These are phyloP conservation scores for Acacia pycnantha DNA, from an alignment of 331 rosid species.

Conservation along the genomic window DNA sequence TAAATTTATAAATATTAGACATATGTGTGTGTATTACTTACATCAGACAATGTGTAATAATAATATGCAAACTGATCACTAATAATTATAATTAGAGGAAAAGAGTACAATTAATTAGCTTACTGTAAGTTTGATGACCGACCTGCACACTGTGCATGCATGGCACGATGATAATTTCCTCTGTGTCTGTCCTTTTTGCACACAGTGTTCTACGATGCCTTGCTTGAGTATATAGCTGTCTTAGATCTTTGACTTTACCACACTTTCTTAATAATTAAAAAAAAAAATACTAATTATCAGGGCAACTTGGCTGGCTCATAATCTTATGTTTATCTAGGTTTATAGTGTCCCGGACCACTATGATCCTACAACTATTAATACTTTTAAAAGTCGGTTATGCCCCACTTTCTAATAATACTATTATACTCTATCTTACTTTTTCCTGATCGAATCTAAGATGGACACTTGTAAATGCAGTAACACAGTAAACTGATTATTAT, in stretches of 20 bases:
- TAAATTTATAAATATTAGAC: neutral
- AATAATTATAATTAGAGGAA: conserved; percentile 4
- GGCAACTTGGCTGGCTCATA: neutral
- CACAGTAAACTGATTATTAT: neutral
- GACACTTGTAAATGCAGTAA: neutral
- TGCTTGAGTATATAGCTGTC: conserved; percentile 12
- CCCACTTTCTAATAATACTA: conserved; percentile 2
- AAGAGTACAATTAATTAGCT: neutral
- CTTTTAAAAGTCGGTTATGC: neutral
- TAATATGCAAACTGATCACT: neutral
- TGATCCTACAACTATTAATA: neutral
- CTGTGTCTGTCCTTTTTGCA: conserved; percentile 15
- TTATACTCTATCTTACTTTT: neutral
- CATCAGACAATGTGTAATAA: neutral
- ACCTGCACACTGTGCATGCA: conserved; percentile 37
- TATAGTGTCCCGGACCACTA: conserved; percentile 14
- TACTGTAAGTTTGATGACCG: conserved; percentile 18
- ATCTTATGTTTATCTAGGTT: neutral
- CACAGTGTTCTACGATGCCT: conserved; percentile 21
- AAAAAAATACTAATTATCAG: neutral
- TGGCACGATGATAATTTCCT: conserved; percentile 22
- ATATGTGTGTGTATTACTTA: neutral
- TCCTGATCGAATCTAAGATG: neutral
- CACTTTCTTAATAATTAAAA: neutral
- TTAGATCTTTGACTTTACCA: neutral